Conservation (phyloP, 2,329 filamentous ascomycete species). For the Pyrenophora seminiperda region DNA sequence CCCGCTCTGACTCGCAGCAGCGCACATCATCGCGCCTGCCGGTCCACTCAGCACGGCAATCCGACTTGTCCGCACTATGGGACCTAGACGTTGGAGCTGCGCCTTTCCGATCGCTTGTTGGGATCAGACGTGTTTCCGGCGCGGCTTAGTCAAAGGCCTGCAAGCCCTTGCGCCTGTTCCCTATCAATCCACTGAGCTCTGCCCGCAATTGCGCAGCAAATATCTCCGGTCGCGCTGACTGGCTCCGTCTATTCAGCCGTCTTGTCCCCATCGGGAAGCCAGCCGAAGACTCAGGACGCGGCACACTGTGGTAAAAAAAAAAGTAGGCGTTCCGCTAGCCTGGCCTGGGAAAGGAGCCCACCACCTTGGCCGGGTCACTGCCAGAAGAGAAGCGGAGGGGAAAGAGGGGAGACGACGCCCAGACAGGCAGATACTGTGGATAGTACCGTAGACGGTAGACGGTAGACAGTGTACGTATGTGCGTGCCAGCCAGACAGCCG, state of each 20-base stretch:
- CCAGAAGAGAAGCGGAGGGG: constrained; percentile 9
- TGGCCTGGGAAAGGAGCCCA: constrained; percentile 18
- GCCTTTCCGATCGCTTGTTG: constrained; percentile 36
- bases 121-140: constrained; percentile 22
- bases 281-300: constrained; percentile 40
- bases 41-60: constrained; percentile 33
- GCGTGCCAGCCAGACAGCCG: no score
- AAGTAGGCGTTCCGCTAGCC: constrained; percentile 47
- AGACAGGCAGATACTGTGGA: no score
- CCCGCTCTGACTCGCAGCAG: constrained; percentile 39
- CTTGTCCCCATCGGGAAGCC: constrained; percentile 45
- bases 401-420: constrained; percentile 9
- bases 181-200: constrained; percentile 33
- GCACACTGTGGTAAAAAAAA: constrained; percentile 25
- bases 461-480: no score
- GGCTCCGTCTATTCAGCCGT: constrained; percentile 43
- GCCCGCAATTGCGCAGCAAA: constrained; percentile 30
- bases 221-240: constrained; percentile 42
- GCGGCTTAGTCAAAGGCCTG: constrained; percentile 32
- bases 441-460: no score
- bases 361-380: neutral
- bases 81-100: constrained; percentile 31
- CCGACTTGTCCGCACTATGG: constrained; percentile 13
- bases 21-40: constrained; percentile 44
- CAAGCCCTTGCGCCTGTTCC: constrained; percentile 26